Evolutionary conservation across 192 early-diverging fungal species (phyloP).

Genomic region (Obelidium mucronatum): DNA sequence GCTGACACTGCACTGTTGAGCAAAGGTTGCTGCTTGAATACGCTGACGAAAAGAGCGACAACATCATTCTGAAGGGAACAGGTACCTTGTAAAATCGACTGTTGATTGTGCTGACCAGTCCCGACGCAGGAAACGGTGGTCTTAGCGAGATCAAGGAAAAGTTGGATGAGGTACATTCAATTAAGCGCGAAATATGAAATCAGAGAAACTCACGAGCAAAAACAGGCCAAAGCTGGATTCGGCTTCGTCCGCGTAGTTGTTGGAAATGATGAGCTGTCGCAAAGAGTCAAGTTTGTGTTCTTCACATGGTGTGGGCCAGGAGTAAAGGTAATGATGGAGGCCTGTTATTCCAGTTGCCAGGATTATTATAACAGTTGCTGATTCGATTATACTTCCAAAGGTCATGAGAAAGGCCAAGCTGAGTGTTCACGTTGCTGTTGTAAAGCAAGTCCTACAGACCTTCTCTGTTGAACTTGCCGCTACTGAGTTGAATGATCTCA

Average conservation of each 20-base stretch:
- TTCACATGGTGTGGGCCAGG: constrained; percentile 47
- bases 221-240: constrained; percentile 72
- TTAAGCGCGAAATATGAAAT: background rate
- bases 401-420: constrained; percentile 84
- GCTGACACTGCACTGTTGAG: background rate
- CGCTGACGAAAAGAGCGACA: constrained; percentile 47
- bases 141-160: constrained; percentile 67
- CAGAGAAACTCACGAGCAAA: background rate
- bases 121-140: constrained; percentile 56
- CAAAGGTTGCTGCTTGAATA: constrained; percentile 68
- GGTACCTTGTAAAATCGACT: background rate
- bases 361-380: constrained; percentile 40
- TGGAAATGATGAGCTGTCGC: constrained; percentile 64
- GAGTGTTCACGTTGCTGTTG: constrained; percentile 78
- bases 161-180: constrained; percentile 51
- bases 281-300: constrained; percentile 54
- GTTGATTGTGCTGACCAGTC: background rate
- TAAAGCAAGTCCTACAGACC: constrained; percentile 72
- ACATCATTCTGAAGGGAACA: constrained; percentile 14
- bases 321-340: constrained; percentile 50
- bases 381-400: constrained; percentile 42
- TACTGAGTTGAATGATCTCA: constrained; percentile 63
- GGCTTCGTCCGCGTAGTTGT: constrained; percentile 76
- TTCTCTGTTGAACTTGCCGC: constrained; percentile 81
- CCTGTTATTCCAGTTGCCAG: constrained; percentile 66